Base-by-base conservation (phyloP, 805 yeast species). In the Candida andamanensis region DNA sequence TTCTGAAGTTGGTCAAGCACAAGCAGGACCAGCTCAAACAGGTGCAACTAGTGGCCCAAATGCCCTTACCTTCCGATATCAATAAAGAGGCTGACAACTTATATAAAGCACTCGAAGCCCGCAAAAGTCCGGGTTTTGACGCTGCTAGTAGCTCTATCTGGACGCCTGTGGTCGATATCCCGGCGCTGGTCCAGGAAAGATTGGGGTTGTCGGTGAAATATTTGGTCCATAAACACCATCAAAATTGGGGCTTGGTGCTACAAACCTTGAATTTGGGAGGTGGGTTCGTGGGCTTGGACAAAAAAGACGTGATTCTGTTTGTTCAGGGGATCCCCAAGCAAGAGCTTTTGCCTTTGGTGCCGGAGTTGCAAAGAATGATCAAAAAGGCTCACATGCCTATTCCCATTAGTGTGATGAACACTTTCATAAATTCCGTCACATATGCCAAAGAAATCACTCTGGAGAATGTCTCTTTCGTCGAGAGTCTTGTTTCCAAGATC, bases 191-290 rank as follows among this genome's bases (percentile, higher is more conserved):
- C 8, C 32, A 49, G 9, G 57, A 55, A 3, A 54, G 56, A 20
- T 42, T 74, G 6, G 70, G 69, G 0, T 56, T 64, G 10, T 52
- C 72, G 0, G 43, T 64, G 3, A 62, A 58, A 30, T 60, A 52
- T 39, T 56, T 74, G 21, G 58, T 65, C 1, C 52, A 60, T 14
- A 49, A 56, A 29, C 54, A 59, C 14, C 44, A 55, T 18, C 71
- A 67, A 33, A 60, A 72, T 42, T 74, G 79, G 79, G 47, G 47
- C 2, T 54, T 72, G 26, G 72, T 72, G 9, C 44, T 74, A 8
- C 54, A 60, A 10, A 66, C 60, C 30, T 51, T 66, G 18, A 40
- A 50, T 12, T 37, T 39, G 2, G 47, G 52, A 4, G 63, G 60
- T 1, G 76, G 75, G 0, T 53, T 71, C 16, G 24, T 25, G 6